Base-by-base conservation (phyloP, 345 rosid species). In the Syzygium oleosum region DNA sequence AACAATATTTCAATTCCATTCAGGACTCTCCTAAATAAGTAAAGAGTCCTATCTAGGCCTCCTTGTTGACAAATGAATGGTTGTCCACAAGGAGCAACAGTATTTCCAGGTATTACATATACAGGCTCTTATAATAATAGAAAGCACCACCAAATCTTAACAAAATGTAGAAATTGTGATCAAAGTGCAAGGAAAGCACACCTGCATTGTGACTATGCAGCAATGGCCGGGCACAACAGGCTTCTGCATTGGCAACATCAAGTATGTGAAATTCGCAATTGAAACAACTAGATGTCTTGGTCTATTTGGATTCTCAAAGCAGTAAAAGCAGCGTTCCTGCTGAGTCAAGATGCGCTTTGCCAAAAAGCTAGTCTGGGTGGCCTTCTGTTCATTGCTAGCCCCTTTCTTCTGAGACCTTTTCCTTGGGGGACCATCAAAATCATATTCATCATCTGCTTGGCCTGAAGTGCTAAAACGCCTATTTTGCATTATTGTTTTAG, bases 371-470 rank as follows among this genome's bases (percentile, higher is more conserved):
- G 83, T 93, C 84, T 92, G 95, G 23, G 93, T 87, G 53, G 51
- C 90, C 88, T 87, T 89, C 25, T 87, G 90, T 87, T 90, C 93
- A 85, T 84, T 91, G 58, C 58, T 91, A 22, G 86, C 88, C 52
- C 87, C 93, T 87, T 91, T 95, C 89, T 92, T 94, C 65, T 87
- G 85, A 1, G 95, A 90, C 88, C 93, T 96, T 86, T 89, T 93
- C 85, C 93, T 93, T 65, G 98, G 96, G 85, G 94, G 94, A 46
- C 93, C 97, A 31, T 95, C 99, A 89, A 90, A 98, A 91, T 97
- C 99, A 90, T 96, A 95, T 87, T 96, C 99, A 92, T 96, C 98
- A 89, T 98, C 99, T 56, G 96, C 97, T 90, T 88, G 95, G 85
- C 96, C 95, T 38, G 96, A 90, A 88, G 94, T 87, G 88, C 94